Base-by-base conservation (phyloP, 2,329 filamentous ascomycete species). In the Gnomoniopsis smithogilvyi region DNA sequence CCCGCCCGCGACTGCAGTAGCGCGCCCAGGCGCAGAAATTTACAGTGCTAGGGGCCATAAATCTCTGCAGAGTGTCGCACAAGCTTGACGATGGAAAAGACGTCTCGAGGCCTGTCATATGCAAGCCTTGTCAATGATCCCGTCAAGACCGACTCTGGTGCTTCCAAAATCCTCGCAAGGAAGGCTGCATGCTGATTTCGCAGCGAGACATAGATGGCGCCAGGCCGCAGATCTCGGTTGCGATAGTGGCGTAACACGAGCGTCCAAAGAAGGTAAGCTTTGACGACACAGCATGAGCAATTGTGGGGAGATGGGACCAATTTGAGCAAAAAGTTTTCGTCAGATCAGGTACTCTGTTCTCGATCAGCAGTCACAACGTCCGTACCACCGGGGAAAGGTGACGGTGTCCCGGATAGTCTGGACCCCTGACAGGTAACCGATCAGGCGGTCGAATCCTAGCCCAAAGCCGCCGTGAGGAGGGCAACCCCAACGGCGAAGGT, bases 381-480 rank as follows among this genome's bases (percentile, higher is more conserved):
- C 82, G 69, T 80, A 78, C 78, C 84, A 93, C 66, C 93, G 84
- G 51, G 93, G 93, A 70, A 96, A 97, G 30, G 90, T 84, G 57
- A 96, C 90, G 24, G 92, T 84, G 72, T 97, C 93, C 69, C 92
- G 85, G 67, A 97, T 85, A 66, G 91, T 96, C 64, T 85, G 82
- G 43, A 94, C 86, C 11, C 92, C 92, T 34, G 89, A 85, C 57
- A 97, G 79, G 75, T 96, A 96, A 69, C 89, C 88, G 66, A 96
- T 74, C 63, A 96, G 81, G 57, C 93, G 85, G 78, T 97, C 93
- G 70, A 96, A 96, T 10, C 93, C 93, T 58, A 97, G 73, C 2
- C 93, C 93, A 70, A 96, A 97, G 1, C 93, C 93, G 46, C 93
- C 93, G 68, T 96, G 93, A 38, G 92, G 92, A 58, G 92, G 91